These are phyloP conservation scores for Penicillium aurantiogriseum DNA, from an alignment of 2,329 filamentous ascomycete genomes.

Conservation along the genomic window DNA sequence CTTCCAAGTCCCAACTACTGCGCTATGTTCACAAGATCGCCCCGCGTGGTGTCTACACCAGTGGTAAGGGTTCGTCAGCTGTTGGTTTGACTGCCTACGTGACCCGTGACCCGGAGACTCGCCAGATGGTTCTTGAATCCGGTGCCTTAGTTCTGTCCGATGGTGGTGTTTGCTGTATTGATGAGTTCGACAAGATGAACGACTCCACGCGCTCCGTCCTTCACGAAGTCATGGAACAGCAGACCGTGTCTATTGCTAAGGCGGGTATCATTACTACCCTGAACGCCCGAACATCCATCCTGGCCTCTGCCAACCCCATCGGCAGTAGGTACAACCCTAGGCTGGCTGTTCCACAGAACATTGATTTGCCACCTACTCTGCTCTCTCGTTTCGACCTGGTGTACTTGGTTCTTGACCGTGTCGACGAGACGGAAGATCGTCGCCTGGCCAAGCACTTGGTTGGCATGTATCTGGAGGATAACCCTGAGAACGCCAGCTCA, in stretches of 20 bases:
- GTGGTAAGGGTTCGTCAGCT: constrained; percentile 72
- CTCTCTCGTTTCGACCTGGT: constrained; percentile 96
- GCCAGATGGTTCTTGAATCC: constrained; percentile 71
- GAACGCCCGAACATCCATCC: constrained; percentile 91
- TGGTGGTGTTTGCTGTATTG: constrained; percentile 74
- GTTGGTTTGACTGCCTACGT: constrained; percentile 77
- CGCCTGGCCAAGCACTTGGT: constrained; percentile 88
- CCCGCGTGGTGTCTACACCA: constrained; percentile 77
- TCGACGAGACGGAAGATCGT: constrained; percentile 86
- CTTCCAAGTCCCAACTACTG: constrained; percentile 90
- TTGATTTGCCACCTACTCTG: constrained; percentile 91
- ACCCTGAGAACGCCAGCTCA: constrained; percentile 74
- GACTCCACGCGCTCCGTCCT: constrained; percentile 71
- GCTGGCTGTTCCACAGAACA: constrained; percentile 93
- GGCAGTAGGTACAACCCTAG: constrained; percentile 97
- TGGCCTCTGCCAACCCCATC: constrained; percentile 96
- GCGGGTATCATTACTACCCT: constrained; percentile 81
- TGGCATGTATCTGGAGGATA: constrained; percentile 95
- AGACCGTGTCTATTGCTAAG: constrained; percentile 75
- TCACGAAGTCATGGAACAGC: constrained; percentile 80
- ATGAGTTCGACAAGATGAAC: constrained; percentile 79
- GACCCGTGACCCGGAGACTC: constrained; percentile 70
- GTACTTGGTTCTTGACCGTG: constrained; percentile 90
- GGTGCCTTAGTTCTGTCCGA: constrained; percentile 72
- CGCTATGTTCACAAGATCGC: constrained; percentile 97